Evolutionary conservation across 345 rosid genomes (phyloP), one percentile per base, ranked within the genome.

Genomic region (Murraya koenigii): DNA sequence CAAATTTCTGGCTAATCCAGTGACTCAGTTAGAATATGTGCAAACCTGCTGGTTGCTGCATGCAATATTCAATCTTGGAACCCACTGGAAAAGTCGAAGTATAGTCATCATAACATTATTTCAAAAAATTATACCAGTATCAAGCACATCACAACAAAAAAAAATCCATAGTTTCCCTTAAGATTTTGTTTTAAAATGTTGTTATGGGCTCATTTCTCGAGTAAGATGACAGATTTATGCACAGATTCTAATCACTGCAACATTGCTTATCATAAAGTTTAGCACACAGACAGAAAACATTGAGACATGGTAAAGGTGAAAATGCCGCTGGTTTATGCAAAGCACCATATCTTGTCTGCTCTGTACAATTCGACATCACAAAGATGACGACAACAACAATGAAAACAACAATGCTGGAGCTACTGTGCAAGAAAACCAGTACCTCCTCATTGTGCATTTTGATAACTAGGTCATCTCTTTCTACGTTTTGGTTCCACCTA

Each of bases 401-500:
- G 49, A 15, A 52, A 39, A 65, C 78, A 77, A 65, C 69, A 76
- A 75, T 65, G 59, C 71, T 47, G 38, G 77, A 76, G 73, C 77
- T 68, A 78, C 75, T 69, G 82, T 47, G 82, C 82, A 71, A 77
- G 77, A 82, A 79, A 77, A 80, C 60, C 64, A 75, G 79, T 79
- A 83, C 78, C 80, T 69, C 83, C 81, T 78, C 49, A 2, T 55
- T 58, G 33, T 1, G 56, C 74, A 63, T 56, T 35, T 13, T 19
- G n/a, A 2, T 67, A 49, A 17, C 26, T 68, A 62, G 7, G 78
- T 90, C 84, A 88, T 81, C 91, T 87, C 84, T 90, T 91, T 55
- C 92, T 82, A 38, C 96, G 92, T 80, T 91, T 91, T 0, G 92
- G 41, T 83, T 91, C 96, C 82, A 90, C 92, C 96, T 91, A 79